Evolutionary conservation across 1,284 basidiomycete genomes (phyloP).

Genomic region (Pseudomicrostroma phylloplanum): DNA sequence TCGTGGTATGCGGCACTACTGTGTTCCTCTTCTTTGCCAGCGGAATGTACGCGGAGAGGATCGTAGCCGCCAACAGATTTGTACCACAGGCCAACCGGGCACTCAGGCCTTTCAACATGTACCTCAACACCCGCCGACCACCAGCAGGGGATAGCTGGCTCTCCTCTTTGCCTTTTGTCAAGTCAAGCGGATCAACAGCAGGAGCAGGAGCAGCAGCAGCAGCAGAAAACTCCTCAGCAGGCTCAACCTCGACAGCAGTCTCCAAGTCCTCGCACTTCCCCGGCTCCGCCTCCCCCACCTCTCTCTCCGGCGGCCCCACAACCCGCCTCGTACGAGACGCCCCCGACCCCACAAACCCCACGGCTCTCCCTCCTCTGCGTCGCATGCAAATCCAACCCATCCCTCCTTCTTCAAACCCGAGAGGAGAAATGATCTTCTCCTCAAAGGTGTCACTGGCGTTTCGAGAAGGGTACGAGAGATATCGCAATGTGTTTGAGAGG

Average conservation of each 20-base stretch:
- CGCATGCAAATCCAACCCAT: conserved; percentile 63
- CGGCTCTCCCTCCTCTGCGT: conserved; percentile 4
- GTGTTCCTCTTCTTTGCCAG: conserved; percentile 91
- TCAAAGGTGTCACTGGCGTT: conserved; percentile 75
- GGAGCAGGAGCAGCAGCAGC: background rate
- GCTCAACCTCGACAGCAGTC: background rate
- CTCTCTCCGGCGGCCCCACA: background rate
- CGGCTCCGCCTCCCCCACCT: background rate
- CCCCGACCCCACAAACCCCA: background rate
- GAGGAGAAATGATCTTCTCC: conserved; percentile 93
- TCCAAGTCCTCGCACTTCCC: background rate
- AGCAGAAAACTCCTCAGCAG: no score
- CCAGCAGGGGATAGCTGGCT: conserved; percentile 52
- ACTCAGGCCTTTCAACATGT: conserved; percentile 88
- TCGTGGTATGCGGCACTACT: conserved; percentile 60
- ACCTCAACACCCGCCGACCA: conserved; percentile 81
- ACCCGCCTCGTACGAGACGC: conserved; percentile 4
- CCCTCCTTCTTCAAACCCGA: conserved; percentile 78
- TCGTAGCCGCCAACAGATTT: conserved; percentile 85
- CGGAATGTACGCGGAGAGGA: conserved; percentile 92
- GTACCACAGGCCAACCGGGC: conserved; percentile 92
- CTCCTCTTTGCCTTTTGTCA: background rate
- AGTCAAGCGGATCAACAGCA: background rate
- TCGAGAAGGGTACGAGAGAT: conserved; percentile 84
- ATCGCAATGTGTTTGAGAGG: conserved; percentile 82